Evolutionary conservation across 345 rosid species (phyloP), one percentile per base, ranked within the genome.

Genomic region (Geranium rotundifolium): DNA sequence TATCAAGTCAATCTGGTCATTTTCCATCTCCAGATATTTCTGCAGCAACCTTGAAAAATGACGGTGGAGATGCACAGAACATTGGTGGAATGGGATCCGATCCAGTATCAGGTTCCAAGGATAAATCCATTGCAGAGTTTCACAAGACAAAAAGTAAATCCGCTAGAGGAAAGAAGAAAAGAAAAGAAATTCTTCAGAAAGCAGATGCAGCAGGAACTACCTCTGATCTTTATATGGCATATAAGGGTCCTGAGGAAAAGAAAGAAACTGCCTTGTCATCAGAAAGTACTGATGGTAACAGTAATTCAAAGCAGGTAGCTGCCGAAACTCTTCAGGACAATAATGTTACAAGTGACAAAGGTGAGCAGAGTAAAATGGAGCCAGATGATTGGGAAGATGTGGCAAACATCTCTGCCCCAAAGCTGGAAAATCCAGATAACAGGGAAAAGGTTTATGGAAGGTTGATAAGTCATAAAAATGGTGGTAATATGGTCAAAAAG

Each of bases 381-480:
- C 89, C 77, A 13, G 97, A 90, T 75, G 91, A 95, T 77, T 95
- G 99, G 97, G 97, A 95, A 75, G 95, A 90, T 85, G 97, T 85
- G 63, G 96, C 89, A 14, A 97, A 90, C 65, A 72, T 85, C 31
- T 88, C 95, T 19, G 77, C 92, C 12, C 87, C 96, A 60, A 88
- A 88, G 62, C 62, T 95, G 79, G 92, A 81, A 46, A 46, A 1
- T 46, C 12, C 52, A 46, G 14, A 46, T 46, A 46, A 46, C 12
- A 12, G 12, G 52, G 52, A 46, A 46, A 9, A 46, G 14, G 16
- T 46, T 46, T 10, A 37, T 37, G 46, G 46, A 37, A 66, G 77
- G 52, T 59, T 64, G 57, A 64, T 72, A 59, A 68, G 72, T 19
- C 73, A 71, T 60, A 72, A 61, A 46, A 59, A 72, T 66, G 79